These are phyloP conservation scores for Geotrichum aggregatum DNA, from an alignment of 1,139 yeast species.

Conservation along the genomic window DNA sequence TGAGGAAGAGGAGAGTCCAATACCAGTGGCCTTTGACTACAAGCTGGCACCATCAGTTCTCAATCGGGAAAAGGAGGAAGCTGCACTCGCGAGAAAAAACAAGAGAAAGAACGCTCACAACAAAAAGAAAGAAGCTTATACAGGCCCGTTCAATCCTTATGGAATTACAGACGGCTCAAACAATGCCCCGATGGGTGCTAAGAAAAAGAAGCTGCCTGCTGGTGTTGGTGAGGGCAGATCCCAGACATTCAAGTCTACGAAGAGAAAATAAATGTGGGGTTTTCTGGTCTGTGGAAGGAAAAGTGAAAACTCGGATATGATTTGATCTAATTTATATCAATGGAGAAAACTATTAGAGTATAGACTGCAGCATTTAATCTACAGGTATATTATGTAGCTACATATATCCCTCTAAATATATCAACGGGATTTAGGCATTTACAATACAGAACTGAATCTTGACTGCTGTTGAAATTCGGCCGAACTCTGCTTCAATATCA, in stretches of 20 bases:
- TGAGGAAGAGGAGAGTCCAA: neutral
- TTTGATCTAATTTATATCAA: too few relatives aligned
- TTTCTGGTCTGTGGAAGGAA: too few relatives aligned
- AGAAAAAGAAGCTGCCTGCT: conserved; percentile 8
- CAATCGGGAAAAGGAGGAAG: conserved; percentile 4
- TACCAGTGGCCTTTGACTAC: conserved; percentile 18
- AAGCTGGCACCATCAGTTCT: conserved; percentile 19
- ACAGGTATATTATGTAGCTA: too few relatives aligned
- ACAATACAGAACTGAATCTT: too few relatives aligned
- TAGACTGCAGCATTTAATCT: too few relatives aligned
- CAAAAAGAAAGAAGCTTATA: neutral
- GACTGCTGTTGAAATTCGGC: too few relatives aligned
- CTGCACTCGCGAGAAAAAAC: conserved; percentile 7
- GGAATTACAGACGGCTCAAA: neutral
- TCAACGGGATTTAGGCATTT: too few relatives aligned
- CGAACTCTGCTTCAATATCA: too few relatives aligned
- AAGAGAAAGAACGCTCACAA: conserved; percentile 1
- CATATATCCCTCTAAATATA: too few relatives aligned
- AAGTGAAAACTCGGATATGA: too few relatives aligned
- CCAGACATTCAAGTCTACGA: conserved; percentile 3
- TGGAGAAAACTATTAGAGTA: too few relatives aligned
- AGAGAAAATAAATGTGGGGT: conserved; percentile 2
- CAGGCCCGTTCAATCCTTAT: conserved; percentile 17
- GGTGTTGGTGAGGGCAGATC: conserved; percentile 4
- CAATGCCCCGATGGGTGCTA: neutral